Base-by-base conservation (phyloP, 371 early-diverging fungal genomes). In the Fennellomyces sp. region DNA sequence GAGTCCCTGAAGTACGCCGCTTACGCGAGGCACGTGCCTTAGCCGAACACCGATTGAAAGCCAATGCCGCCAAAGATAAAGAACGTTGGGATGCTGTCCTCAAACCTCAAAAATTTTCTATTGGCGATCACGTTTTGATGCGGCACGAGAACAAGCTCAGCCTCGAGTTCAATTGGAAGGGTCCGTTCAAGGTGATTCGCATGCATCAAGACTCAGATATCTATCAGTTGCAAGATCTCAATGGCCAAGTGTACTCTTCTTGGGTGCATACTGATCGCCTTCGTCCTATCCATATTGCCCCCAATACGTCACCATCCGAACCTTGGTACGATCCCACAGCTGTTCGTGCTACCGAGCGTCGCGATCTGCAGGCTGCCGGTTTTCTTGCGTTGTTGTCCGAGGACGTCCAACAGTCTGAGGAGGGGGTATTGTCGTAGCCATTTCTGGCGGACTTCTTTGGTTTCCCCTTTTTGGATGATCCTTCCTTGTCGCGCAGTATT, bases 41-140 rank as follows among this genome's bases (percentile, higher is more conserved):
- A n/a, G n/a, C n/a, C n/a, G n/a, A n/a, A n/a, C n/a, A n/a, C n/a
- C 29, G 58, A 30, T 8, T 47, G 25, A 58, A 58, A 13, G 29
- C 35, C n/a, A 36, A 52, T 29, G 58, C 54, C 2, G 51, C 48
- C 5, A 39, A 58, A 21, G 71, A 70, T 49, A 66, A 66, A 50
- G 56, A 10, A 3, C 23, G 58, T 5, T 70, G 66, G 66, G 65
- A 65, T 51, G 48, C 60, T 1, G 26, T 26, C 2, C 30, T 65
- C 0, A 35, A 45, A 19, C 23, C 13, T 2, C 31, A 41, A 21
- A 63, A 27, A 21, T 45, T 11, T n/a, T n/a, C n/a, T n/a, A n/a
- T n/a, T n/a, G n/a, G n/a, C n/a, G n/a, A n/a, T n/a, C n/a, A n/a
- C n/a, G 63, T 63, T 3, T 25, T 52, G 6, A 7, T 64, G 28